Evolutionary conservation across 192 early-diverging fungal species (phyloP), one percentile per base, ranked within the genome.

Genomic region (Linnemannia zychae): DNA sequence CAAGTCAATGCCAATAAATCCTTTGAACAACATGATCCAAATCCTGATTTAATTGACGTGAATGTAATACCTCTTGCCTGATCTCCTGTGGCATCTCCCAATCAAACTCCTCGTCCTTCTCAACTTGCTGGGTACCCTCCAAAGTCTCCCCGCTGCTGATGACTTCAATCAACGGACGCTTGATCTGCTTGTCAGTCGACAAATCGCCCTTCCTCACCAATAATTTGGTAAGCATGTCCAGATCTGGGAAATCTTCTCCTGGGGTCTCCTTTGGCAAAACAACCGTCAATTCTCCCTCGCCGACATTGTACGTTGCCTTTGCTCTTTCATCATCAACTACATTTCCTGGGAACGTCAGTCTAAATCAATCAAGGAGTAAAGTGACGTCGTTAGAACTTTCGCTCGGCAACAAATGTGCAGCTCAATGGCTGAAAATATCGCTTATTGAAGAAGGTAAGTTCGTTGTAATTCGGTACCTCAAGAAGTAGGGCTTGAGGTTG

Each of bases 201-300:
- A 88, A 77, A 48, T 91, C 90, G 31, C 87, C 87, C 33, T 80
- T 87, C 31, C 90, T 83, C 1, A 95, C 95, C 74, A 98, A 87
- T n/a, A 99, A 87, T 70, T 94, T 97, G 0, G 95, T 95, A 3
- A 99, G 87, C 80, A 99, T 82, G 82, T 98, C 97, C 68, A 99
- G 89, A 87, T 99, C 97, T 0, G 85, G 76, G 87, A 99, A 99
- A 44, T 94, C 80, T 69, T 95, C 91, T 53, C 97, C 97, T 16
- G 87, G 88, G 0, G 82, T 94, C 70, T 92, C 92, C 78, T 99
- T 99, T 46, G 94, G 90, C n/a, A 99, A 80, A 5, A 89, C 78
- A 0, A 97, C 90, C 1, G 88, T 90, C 65, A 99, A 88, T 28
- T 95, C 89, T 33, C 97, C 97, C 2, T 87, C 81, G 17, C 90